A percentile compares a stretch with the other conserved stretches of the same genome.
Conservation (phyloP, 192 early-diverging fungal species). For the Diversispora eburnea region DNA sequence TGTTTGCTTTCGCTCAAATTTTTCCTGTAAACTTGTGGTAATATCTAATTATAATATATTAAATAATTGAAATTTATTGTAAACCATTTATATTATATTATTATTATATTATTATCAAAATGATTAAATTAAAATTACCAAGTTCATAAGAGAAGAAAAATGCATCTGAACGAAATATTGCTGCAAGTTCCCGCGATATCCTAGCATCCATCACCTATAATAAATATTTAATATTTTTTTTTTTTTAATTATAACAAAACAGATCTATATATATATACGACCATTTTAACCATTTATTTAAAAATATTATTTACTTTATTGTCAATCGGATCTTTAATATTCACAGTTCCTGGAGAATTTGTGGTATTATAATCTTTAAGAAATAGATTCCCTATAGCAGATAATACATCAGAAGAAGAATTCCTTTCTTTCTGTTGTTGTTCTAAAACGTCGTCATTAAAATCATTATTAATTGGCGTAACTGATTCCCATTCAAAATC, state of each 20-base stretch:
- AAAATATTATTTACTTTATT: conserved; percentile 1
- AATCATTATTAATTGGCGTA: not conserved
- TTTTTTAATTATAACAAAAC: too few species aligned
- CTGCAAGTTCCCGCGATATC: conserved; percentile 43
- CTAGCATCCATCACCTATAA: conserved; percentile 41
- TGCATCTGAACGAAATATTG: conserved; percentile 42
- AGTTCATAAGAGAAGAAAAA: conserved; percentile 49
- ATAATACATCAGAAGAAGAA: not conserved
- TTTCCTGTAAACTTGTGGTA: conserved; percentile 39
- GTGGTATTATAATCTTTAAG: not conserved
- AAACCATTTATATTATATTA: conserved; percentile 21
- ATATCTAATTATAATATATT: conserved; percentile 33
- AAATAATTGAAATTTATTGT: conserved; percentile 9
- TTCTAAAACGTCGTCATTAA: not conserved
- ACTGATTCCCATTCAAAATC: not conserved
- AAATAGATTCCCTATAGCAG: not conserved
- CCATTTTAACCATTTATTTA: too few species aligned
- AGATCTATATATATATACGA: too few species aligned
- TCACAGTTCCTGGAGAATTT: not conserved
- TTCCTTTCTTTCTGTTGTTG: not conserved
- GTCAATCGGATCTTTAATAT: conserved; percentile 1
- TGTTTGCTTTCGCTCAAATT: conserved; percentile 25
- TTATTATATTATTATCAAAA: not conserved
- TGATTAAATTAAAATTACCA: conserved; percentile 28
- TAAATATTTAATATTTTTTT: too few species aligned